A percentile compares a stretch with the other conserved stretches of the same genome.
These are phyloP conservation scores for Thermothelomyces thermophilus DNA, from an alignment of 2,329 filamentous ascomycete genomes.

Conservation along the genomic window DNA sequence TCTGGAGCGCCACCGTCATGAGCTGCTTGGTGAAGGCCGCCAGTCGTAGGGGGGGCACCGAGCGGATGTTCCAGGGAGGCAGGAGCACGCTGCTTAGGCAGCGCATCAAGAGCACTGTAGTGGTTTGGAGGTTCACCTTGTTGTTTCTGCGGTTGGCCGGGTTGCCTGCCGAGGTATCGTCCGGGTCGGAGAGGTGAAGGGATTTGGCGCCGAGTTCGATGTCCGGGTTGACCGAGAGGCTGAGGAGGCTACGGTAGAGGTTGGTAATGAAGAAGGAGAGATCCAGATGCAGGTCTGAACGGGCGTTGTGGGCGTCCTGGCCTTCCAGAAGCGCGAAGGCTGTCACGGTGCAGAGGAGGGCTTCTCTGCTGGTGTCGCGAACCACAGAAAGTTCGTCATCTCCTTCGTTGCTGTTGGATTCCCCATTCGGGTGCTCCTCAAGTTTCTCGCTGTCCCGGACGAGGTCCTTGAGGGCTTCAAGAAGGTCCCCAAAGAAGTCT, in stretches of 20 bases:
- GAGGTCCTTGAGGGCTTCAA: conserved; percentile 90
- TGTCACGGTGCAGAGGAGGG: conserved; percentile 89
- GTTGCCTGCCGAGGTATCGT: conserved; percentile 36
- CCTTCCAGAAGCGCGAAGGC: conserved; percentile 94
- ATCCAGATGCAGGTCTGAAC: conserved; percentile 76
- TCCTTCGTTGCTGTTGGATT: conserved; percentile 39
- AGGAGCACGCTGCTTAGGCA: conserved; percentile 77
- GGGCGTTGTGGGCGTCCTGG: conserved; percentile 83
- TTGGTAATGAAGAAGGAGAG: conserved; percentile 92
- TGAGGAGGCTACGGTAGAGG: conserved; percentile 79
- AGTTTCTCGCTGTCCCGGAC: conserved; percentile 66
- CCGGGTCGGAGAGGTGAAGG: conserved; percentile 61
- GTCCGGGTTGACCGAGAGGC: conserved; percentile 73
- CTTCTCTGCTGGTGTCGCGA: conserved; percentile 76
- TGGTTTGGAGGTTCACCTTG: conserved; percentile 91
- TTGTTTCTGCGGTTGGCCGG: conserved; percentile 33
- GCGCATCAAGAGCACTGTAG: conserved; percentile 83
- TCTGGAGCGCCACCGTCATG: conserved; percentile 70
- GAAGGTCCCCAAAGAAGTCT: conserved; percentile 93
- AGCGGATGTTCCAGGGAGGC: conserved; percentile 64
- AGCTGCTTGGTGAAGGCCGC: conserved; percentile 92
- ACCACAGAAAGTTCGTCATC: conserved; percentile 42
- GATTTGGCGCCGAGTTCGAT: conserved; percentile 75
- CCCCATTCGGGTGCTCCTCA: conserved; percentile 40
- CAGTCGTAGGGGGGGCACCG: conserved; percentile 74